Conservation (phyloP, 345 rosid genomes). For the Populus davidiana region DNA sequence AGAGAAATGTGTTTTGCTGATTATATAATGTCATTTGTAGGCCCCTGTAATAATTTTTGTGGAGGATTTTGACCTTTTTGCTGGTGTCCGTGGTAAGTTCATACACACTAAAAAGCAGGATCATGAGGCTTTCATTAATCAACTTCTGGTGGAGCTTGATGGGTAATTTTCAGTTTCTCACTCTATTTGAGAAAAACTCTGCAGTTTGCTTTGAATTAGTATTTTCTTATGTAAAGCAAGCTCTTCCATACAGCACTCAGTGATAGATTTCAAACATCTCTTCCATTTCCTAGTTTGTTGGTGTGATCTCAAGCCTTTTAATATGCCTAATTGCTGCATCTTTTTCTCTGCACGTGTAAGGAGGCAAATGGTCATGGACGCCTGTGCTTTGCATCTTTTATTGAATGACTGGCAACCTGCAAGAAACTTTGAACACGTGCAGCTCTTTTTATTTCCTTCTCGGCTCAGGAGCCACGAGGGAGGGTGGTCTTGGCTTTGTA, state of each 20-base stretch:
- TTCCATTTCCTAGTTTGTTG: not conserved
- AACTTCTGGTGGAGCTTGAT: slow-evolving; percentile 96
- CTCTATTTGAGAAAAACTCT: slow-evolving; percentile 10
- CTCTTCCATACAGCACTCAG: not conserved
- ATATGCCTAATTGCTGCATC: not conserved
- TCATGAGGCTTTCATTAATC: slow-evolving; percentile 94
- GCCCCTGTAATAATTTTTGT: slow-evolving; percentile 95
- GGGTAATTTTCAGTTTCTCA: slow-evolving; percentile 53
- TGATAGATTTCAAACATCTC: not conserved
- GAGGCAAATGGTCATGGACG: not conserved
- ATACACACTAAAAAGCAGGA: slow-evolving; percentile 89
- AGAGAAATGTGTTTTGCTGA: slow-evolving; percentile 12
- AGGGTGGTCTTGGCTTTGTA: no score
- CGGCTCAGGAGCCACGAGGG: no score
- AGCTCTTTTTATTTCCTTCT: no score
- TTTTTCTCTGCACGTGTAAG: not conserved
- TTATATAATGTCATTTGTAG: slow-evolving; percentile 37
- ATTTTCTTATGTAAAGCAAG: not conserved
- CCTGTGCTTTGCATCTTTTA: no score
- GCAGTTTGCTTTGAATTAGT: slow-evolving; percentile 11
- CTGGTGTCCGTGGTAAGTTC: slow-evolving; percentile 93
- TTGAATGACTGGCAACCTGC: no score
- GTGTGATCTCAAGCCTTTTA: not conserved
- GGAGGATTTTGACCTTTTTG: slow-evolving; percentile 96
- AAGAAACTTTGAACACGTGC: no score